phyloP scores from a whole-genome alignment of 768 basidiomycete genomes.

The Kwoniella heveanensis region DNA sequence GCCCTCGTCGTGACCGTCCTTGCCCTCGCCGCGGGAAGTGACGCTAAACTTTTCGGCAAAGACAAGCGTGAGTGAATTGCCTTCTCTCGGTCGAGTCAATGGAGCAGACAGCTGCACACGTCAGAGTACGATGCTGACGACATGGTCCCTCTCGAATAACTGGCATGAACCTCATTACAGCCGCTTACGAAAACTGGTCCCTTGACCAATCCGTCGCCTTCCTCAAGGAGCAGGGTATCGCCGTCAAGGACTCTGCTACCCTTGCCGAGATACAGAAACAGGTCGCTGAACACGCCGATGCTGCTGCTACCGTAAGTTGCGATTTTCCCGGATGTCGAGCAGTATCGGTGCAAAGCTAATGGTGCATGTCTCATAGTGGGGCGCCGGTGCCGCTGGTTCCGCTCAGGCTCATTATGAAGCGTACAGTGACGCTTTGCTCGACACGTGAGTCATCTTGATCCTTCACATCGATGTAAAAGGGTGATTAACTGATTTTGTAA shows the following conservation, averaged over 20 bases:
- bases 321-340: not conserved
- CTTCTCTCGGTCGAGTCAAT: constrained; percentile 7
- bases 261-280: constrained; percentile 59
- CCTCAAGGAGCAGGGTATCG: constrained; percentile 69
- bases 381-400: constrained; percentile 47
- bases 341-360: not conserved
- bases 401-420: constrained; percentile 55
- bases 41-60: constrained; percentile 53
- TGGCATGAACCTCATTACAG: constrained; percentile 20
- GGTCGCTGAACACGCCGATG: constrained; percentile 55
- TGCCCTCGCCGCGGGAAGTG: constrained; percentile 57
- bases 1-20: constrained; percentile 55
- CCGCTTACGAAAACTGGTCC: constrained; percentile 63
- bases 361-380: constrained; percentile 31
- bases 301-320: constrained; percentile 49
- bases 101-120: too few relatives aligned
- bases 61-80: constrained; percentile 55
- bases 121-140: constrained; percentile 53
- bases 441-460: constrained; percentile 56
- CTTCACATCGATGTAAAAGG: not conserved
- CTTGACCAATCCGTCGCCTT: constrained; percentile 66
- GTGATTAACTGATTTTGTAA: not conserved
- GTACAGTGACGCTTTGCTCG: constrained; percentile 67
- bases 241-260: constrained; percentile 59
- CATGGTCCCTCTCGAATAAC: constrained; percentile 39